A percentile compares a stretch with the other conserved stretches of the same genome.
phyloP scores from a whole-genome alignment of 2,329 filamentous ascomycete species.

The Aspergillus alliaceus region DNA sequence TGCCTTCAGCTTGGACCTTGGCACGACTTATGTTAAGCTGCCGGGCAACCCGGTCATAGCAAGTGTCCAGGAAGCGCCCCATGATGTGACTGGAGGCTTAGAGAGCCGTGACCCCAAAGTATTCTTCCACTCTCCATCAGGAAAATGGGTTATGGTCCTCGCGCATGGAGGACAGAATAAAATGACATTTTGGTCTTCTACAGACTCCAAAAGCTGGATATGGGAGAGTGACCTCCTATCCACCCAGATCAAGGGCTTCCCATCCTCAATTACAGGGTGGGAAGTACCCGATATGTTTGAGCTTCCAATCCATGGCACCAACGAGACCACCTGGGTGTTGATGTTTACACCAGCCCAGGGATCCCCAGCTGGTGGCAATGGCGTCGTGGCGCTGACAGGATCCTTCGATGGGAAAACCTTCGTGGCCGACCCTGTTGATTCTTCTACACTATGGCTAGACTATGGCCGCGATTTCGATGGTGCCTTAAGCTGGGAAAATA shows the following conservation, averaged over 20 bases:
- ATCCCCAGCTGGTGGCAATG: constrained; percentile 9
- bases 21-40: not conserved
- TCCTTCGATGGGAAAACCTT: constrained; percentile 4
- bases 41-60: constrained; percentile 4
- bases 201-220: not conserved
- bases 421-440: not conserved
- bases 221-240: too few species aligned
- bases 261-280: too few species aligned
- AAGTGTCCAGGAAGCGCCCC: constrained; percentile 1
- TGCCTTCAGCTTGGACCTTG: not conserved
- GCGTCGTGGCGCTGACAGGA: constrained; percentile 1
- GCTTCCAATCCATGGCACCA: constrained; percentile 1
- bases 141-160: constrained; percentile 7
- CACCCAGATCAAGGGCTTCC: too few species aligned
- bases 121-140: constrained; percentile 2
- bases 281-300: constrained; percentile 7
- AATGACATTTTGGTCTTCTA: constrained; percentile 6
- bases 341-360: constrained; percentile 3
- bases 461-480: constrained; percentile 12
- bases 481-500: constrained; percentile 10
- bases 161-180: constrained; percentile 10
- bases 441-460: constrained; percentile 1
- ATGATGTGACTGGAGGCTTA: constrained; percentile 1
- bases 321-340: constrained; percentile 7
- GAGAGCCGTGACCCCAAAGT: constrained; percentile 10